Evolutionary conservation across 176 grass and related monocot genomes (phyloP).

Genomic region (Aegilops tauschii): DNA sequence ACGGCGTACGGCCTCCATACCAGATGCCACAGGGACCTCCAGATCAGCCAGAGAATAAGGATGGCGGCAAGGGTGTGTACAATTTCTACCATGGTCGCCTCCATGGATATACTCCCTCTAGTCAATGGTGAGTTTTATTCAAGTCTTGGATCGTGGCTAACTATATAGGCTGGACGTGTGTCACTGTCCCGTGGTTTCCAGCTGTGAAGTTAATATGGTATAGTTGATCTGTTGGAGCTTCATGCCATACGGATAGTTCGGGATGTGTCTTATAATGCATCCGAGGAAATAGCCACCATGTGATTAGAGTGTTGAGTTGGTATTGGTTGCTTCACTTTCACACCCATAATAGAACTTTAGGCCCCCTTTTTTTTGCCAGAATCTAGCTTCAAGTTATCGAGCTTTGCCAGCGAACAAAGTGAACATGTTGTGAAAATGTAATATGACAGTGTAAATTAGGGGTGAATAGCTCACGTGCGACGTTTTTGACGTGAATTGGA

Average conservation of each 20-base stretch:
- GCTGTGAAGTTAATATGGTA: neutral
- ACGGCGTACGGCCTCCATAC: conserved; percentile 34
- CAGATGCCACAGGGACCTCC: conserved; percentile 16
- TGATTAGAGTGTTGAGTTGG: neutral
- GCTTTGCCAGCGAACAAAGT: neutral
- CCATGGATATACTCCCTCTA: neutral
- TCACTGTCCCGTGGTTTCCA: neutral
- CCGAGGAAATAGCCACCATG: neutral
- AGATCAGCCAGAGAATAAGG: too few species aligned
- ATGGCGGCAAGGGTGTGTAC: neutral
- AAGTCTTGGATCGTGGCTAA: too few species aligned
- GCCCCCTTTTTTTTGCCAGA: too few species aligned
- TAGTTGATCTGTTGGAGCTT: neutral
- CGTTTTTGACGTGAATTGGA: too few species aligned
- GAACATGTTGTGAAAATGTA: neutral
- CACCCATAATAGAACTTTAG: neutral
- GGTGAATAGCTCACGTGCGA: too few species aligned
- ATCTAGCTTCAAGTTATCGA: neutral
- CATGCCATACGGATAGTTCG: too few species aligned
- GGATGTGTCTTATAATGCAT: neutral
- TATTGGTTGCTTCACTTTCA: neutral
- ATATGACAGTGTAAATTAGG: too few species aligned
- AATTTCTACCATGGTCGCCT: neutral
- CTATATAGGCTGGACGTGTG: neutral
- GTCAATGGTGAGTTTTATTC: too few species aligned